Evolutionary conservation across 805 yeast genomes (phyloP).

Genomic region (Ogataea methanolica): DNA sequence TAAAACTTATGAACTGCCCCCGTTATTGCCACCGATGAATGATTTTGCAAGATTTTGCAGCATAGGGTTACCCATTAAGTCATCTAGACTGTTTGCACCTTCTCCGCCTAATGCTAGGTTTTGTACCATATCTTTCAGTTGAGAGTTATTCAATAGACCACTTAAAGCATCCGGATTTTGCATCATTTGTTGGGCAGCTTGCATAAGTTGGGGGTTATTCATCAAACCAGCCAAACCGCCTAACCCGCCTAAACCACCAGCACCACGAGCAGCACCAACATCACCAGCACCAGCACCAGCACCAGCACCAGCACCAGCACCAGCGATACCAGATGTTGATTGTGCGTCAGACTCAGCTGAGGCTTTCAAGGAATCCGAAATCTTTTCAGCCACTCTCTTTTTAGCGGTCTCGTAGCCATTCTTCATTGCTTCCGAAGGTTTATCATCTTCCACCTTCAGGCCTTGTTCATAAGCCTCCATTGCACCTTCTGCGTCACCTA

Average conservation of each 20-base stretch:
- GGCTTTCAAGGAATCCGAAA: constrained; percentile 39
- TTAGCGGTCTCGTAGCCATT: constrained; percentile 93
- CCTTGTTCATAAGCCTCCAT: constrained; percentile 89
- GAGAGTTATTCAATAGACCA: constrained; percentile 75
- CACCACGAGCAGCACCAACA: constrained; percentile 29
- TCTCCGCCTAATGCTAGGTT: constrained; percentile 61
- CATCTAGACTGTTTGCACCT: constrained; percentile 41
- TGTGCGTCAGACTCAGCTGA: constrained; percentile 20
- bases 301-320: constrained; percentile 32
- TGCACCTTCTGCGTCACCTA: constrained; percentile 87
- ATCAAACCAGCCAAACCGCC: constrained; percentile 65
- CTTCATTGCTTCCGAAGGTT: constrained; percentile 83
- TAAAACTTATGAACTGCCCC: constrained; percentile 19
- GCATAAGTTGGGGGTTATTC: constrained; percentile 89
- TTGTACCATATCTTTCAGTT: constrained; percentile 78
- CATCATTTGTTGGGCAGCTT: constrained; percentile 87
- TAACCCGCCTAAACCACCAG: constrained; percentile 62
- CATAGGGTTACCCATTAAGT: constrained; percentile 78
- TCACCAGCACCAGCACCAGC: constrained; percentile 74
- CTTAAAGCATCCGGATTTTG: constrained; percentile 73
- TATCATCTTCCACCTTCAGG: constrained; percentile 78
- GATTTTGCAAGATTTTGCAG: constrained; percentile 65
- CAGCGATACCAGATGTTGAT: constrained; percentile 14
- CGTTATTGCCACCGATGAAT: constrained; percentile 51
- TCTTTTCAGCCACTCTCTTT: constrained; percentile 75